A percentile compares a stretch with the other conserved stretches of the same genome.
Conservation (phyloP, 257 asterid genomes). For the Nicotiana tomentosiformis region DNA sequence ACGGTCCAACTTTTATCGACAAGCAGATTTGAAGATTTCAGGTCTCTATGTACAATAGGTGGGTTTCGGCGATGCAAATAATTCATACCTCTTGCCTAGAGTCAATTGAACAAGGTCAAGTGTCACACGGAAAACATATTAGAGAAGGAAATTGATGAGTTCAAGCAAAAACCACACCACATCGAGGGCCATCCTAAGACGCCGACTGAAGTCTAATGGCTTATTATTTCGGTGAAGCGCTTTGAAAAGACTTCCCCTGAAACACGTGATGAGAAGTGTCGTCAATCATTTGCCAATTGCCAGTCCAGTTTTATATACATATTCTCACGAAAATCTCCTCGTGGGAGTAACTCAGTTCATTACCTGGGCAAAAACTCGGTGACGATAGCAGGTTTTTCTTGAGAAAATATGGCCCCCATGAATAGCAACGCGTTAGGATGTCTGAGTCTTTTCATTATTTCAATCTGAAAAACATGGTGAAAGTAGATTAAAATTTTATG, state of each 20-base stretch:
- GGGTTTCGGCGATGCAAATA: conserved; percentile 77
- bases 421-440: conserved; percentile 77
- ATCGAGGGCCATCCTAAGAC: conserved; percentile 72
- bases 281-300: neutral
- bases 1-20: conserved; percentile 79
- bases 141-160: neutral
- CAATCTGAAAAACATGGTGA: conserved; percentile 34
- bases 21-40: conserved; percentile 75
- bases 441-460: conserved; percentile 63
- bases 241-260: conserved; percentile 78
- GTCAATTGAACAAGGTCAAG: conserved; percentile 1
- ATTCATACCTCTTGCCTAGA: conserved; percentile 83
- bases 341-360: neutral
- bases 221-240: conserved; percentile 57
- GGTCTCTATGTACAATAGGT: conserved; percentile 79
- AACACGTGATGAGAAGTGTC: conserved; percentile 1
- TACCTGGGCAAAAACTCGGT: conserved; percentile 69
- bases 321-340: neutral
- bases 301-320: neutral
- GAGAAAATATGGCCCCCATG: conserved; percentile 66
- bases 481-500: neutral
- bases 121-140: neutral
- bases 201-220: conserved; percentile 52
- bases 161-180: conserved; percentile 39
- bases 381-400: conserved; percentile 61